Conservation (phyloP, 495 filamentous ascomycete genomes). For the Xylaria flabelliformis region DNA sequence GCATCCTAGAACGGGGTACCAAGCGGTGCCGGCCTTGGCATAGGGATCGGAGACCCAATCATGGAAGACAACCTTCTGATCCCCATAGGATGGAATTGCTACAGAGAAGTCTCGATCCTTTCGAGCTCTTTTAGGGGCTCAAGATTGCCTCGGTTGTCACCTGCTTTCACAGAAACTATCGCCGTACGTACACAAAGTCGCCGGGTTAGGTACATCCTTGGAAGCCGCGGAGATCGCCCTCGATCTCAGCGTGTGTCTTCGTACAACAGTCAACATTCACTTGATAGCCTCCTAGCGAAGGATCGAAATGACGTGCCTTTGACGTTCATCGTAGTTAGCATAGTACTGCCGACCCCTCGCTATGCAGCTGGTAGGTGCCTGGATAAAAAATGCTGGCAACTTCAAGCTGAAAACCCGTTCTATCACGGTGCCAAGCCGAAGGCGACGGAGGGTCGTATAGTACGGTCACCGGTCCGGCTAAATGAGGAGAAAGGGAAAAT, state of each 20-base stretch:
- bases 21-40: constrained; percentile 34
- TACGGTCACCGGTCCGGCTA: not conserved
- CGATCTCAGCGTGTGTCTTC: constrained; percentile 38
- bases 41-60: constrained; percentile 45
- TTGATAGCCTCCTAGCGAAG: constrained; percentile 26
- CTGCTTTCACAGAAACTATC: not conserved
- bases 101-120: not conserved
- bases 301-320: constrained; percentile 23
- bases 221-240: constrained; percentile 2
- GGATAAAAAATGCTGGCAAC: not conserved
- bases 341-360: not conserved
- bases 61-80: constrained; percentile 31
- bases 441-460: not conserved
- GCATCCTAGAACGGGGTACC: constrained; percentile 25
- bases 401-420: not conserved
- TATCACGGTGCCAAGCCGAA: not conserved
- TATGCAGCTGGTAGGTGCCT: not conserved
- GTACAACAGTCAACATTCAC: constrained; percentile 32
- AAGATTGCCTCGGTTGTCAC: not conserved
- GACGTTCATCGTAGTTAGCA: not conserved
- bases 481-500: not conserved
- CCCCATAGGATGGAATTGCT: not conserved
- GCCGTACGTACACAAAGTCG: not conserved
- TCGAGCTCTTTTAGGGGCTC: not conserved
- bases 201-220: not conserved